Evolutionary conservation across 257 asterid species (phyloP), one percentile per base, ranked within the genome.

Genomic region (Solanum etuberosum): DNA sequence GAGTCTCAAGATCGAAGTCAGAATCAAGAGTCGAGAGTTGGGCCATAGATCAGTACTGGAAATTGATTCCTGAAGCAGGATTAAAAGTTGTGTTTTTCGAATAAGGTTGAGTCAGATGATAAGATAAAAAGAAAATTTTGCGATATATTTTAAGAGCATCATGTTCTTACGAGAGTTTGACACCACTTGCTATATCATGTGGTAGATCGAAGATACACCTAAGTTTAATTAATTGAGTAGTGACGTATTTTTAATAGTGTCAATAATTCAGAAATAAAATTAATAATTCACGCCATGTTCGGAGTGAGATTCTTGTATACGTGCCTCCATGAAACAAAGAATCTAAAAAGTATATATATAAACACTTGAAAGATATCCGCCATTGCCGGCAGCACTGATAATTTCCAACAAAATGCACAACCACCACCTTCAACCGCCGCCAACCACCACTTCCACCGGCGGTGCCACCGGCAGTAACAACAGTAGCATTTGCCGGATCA

Each of bases 381-480:
- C 23, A 77, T 77, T 37, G 37, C 83, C 83, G 61, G 61, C 84
- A 43, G 3, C 14, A 38, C 7, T 38, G 29, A 18, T 51, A 40
- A n/a, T n/a, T n/a, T 42, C 59, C 54, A 76, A 25, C 16, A 78
- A 27, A 78, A 78, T 78, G 84, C 65, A 78, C 34, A 61, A 73
- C 84, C 92, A 48, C 84, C 92, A 37, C 15, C 83, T 85, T 32
- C 89, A 80, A 82, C 90, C 86, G 16, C 91, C 91, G 15, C 61
- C 91, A 15, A 16, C 85, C 88, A 15, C 88, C 86, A 1, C 89
- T 87, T 8, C 89, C 87, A 10, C 90, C 88, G 16, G 88, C 88
- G 21, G 70, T 0, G 7, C 14, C 1, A 9, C 34, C 20, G 73
- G 73, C 1, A 65, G 2, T 61, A 61, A 10, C 15, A 11, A 63